Evolutionary conservation across 2,329 filamentous ascomycete species (phyloP), one percentile per base, ranked within the genome.

Genomic region (Sporothrix mexicana): DNA sequence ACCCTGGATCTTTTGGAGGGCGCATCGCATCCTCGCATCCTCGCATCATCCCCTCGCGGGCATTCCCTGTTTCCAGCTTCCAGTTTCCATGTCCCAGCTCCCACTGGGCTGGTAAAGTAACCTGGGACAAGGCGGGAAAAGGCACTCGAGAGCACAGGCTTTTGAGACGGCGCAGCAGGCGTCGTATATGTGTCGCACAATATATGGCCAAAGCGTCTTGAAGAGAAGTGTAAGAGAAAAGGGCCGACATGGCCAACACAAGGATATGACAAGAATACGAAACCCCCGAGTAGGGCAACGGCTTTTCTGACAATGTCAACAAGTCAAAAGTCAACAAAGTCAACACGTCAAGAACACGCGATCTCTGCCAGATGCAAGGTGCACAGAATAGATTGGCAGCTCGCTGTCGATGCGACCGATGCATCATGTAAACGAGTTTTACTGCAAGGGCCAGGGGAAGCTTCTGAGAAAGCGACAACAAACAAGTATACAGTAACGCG

Each of bases 151-250:
- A 36, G 25, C 41, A 66, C 61, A 20, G n/a, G 17, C 49, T 53
- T 41, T 43, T 55, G 67, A 47, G 36, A 43, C 30, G 41, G 67
- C 49, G 51, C 36, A 45, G 67, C 20, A 36, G 6, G 43, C 15
- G 67, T 47, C 68, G 68, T 70, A 57, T 70, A 62, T 70, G 55
- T 49, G 53, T 62, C 43, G 69, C 69, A 62, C 53, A 70, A 70
- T 70, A 61, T 36, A 61, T 30, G 68, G 69, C 69, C 69, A 61
- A 70, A 74, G 76, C 72, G 74, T 45, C 74, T 75, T 76, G 8
- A 47, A 15, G 20, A 47, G 61, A 36, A 36, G 30, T 66, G 61
- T 66, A 20, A 47, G 61, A 25, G 41, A 66, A 43, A 47, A 45
- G 20, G 20, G 20, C 47, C 41, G 41, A 25, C 61, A 66, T 45